Evolutionary conservation across 2,329 filamentous ascomycete species (phyloP), one percentile per base, ranked within the genome.

Genomic region (Hymenoscyphus infarciens): DNA sequence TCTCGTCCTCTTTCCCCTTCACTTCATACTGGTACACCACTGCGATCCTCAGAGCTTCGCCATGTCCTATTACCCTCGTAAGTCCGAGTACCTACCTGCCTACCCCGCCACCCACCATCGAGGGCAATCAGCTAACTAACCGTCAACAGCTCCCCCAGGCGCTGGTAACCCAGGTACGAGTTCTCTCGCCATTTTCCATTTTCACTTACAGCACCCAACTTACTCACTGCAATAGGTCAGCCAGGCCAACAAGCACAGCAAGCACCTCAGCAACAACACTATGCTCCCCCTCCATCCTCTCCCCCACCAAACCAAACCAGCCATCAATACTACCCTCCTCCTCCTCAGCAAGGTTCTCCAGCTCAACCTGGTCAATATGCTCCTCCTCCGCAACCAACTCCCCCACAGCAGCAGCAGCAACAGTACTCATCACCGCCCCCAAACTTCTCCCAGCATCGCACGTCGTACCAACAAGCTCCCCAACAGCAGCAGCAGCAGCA

Each of bases 41-140:
- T 49, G 19, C 42, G 4, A 49, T 16, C 27, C 10, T 6, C 25
- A 39, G 10, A 55, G 49, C n/a, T 66, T 60, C 8, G 31, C 59
- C 35, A n/a, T 73, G 70, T 72, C 71, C 29, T 64, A 66, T 35
- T 74, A 74, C 69, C 73, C 73, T 70, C 73, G 73, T 75, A 64
- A 67, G 73, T 71, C 33, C 42, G n/a, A 35, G 61, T 31, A 19
- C 29, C 29, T 31, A 8, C 29, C 29, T 31, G 29, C 29, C 29
- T 31, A 31, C 27, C 27, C n/a, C 31, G 27, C 11, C 49, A 33
- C 27, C n/a, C 31, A 16, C 11, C 49, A 33, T 25, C 31, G 16
- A 27, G 29, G 25, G 42, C 29, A 27, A 56, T 35, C 29, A n/a
- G 31, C 42, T 33, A 63, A 58, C 66, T 73, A 66, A 71, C 56